Percentiles rank a stretch among this genome's conserved stretches.
These are phyloP conservation scores for Penicillium nordicum DNA, from an alignment of 2,329 filamentous ascomycete species.

Conservation along the genomic window DNA sequence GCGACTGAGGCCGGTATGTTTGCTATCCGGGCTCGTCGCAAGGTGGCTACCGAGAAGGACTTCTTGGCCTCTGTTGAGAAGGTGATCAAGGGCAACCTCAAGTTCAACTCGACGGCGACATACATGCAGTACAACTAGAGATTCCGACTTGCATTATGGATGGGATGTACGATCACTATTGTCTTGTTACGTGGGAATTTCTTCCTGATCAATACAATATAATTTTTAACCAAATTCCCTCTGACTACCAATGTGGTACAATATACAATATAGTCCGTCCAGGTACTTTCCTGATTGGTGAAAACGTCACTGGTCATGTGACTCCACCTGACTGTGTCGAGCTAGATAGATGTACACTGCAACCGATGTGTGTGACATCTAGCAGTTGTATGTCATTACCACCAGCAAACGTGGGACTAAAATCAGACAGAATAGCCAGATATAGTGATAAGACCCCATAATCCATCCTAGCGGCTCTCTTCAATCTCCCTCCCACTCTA, in stretches of 20 bases:
- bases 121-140: conserved; percentile 98
- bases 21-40: conserved; percentile 87
- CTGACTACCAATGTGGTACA: neutral
- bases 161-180: conserved; percentile 36
- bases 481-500: conserved; percentile 1
- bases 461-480: neutral
- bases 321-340: neutral
- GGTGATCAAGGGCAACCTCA: conserved; percentile 98
- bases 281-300: neutral
- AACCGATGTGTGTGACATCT: neutral
- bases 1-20: conserved; percentile 99
- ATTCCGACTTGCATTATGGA: conserved; percentile 25
- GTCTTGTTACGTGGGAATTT: conserved; percentile 21
- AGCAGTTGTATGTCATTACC: neutral
- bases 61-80: conserved; percentile 98
- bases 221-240: conserved; percentile 15
- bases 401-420: neutral
- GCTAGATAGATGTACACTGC: neutral
- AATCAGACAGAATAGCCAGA: neutral
- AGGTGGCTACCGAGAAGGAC: conserved; percentile 98
- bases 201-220: conserved; percentile 17
- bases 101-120: conserved; percentile 97
- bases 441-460: neutral
- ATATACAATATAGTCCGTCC: neutral
- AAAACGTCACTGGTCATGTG: neutral